Evolutionary conservation across 805 yeast species (phyloP).

Genomic region (Pachysolen tannophilus): DNA sequence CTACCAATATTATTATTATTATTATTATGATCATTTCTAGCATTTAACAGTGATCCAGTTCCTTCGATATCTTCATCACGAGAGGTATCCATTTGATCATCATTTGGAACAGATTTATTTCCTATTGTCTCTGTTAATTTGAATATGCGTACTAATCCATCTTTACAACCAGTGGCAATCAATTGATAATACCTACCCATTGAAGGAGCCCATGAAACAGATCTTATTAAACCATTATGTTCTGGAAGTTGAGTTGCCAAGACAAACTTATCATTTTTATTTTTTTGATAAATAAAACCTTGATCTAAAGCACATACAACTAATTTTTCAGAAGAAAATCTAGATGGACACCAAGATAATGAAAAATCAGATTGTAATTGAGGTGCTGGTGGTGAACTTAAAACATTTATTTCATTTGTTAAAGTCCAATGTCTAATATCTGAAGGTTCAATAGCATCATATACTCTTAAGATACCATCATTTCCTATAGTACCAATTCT

Average conservation of each 20-base stretch:
- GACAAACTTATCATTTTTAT: constrained; percentile 41
- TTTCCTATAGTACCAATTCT: constrained; percentile 81
- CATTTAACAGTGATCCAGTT: too few species aligned
- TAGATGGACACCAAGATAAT: constrained; percentile 85
- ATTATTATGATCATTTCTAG: too few species aligned
- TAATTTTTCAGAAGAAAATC: constrained; percentile 72
- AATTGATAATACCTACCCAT: constrained; percentile 86
- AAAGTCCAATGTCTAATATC: constrained; percentile 78
- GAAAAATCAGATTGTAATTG: constrained; percentile 82
- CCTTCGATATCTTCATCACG: constrained; percentile 10
- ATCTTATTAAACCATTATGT: constrained; percentile 79
- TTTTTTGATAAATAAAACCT: constrained; percentile 62
- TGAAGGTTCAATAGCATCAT: constrained; percentile 87
- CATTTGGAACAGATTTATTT: constrained; percentile 3
- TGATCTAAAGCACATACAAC: constrained; percentile 83
- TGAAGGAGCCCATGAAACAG: constrained; percentile 94
- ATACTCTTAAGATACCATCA: constrained; percentile 79
- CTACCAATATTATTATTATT: constrained; percentile 4
- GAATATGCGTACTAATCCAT: constrained; percentile 83
- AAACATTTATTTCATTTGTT: constrained; percentile 59
- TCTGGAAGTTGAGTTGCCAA: constrained; percentile 67
- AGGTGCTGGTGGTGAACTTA: constrained; percentile 66
- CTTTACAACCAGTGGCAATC: constrained; percentile 93
- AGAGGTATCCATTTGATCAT: constrained; percentile 7
- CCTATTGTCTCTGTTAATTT: constrained; percentile 43